These are phyloP conservation scores for Orobanche coerulescens DNA, from an alignment of 257 asterid genomes.

Conservation along the genomic window DNA sequence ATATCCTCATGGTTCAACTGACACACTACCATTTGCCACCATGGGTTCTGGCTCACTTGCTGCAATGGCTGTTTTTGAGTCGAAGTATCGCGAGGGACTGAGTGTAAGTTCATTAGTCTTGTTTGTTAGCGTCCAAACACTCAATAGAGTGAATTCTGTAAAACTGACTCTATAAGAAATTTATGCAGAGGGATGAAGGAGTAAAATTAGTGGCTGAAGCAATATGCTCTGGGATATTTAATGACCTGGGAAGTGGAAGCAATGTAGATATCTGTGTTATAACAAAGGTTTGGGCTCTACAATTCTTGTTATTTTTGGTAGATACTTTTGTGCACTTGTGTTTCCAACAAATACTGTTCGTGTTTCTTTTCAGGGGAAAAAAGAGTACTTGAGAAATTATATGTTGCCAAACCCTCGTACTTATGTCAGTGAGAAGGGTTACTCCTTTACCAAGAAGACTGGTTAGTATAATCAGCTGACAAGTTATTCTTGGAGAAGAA, in stretches of 20 bases:
- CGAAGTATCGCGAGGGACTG: slow-evolving; percentile 75
- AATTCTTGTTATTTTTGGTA: slow-evolving; percentile 3
- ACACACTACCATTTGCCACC: slow-evolving; percentile 90
- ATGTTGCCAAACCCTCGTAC: slow-evolving; percentile 80
- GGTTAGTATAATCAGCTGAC: slow-evolving; percentile 44
- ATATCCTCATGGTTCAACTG: slow-evolving; percentile 98
- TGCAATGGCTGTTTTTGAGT: slow-evolving; percentile 91
- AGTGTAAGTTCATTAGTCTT: slow-evolving; percentile 45
- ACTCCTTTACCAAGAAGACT: slow-evolving; percentile 66
- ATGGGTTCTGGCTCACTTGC: slow-evolving; percentile 99
- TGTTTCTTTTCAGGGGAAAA: slow-evolving; percentile 46
- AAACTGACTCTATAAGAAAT: slow-evolving; percentile 13
- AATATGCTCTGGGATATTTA: slow-evolving; percentile 83
- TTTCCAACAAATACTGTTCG: not conserved
- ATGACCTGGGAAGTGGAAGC: slow-evolving; percentile 98
- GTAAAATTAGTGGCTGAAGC: slow-evolving; percentile 77
- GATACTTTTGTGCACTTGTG: not conserved
- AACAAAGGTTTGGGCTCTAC: slow-evolving; percentile 54
- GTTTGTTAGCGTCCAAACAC: slow-evolving; percentile 7
- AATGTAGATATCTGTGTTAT: slow-evolving; percentile 84
- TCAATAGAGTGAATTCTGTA: slow-evolving; percentile 5
- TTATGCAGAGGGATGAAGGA: slow-evolving; percentile 81
- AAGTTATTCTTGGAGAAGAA: not conserved
- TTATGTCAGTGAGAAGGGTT: slow-evolving; percentile 64
- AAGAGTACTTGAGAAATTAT: slow-evolving; percentile 74